Evolutionary conservation across 768 basidiomycete species (phyloP).

Genomic region (Candolleomyces aberdarensis): DNA sequence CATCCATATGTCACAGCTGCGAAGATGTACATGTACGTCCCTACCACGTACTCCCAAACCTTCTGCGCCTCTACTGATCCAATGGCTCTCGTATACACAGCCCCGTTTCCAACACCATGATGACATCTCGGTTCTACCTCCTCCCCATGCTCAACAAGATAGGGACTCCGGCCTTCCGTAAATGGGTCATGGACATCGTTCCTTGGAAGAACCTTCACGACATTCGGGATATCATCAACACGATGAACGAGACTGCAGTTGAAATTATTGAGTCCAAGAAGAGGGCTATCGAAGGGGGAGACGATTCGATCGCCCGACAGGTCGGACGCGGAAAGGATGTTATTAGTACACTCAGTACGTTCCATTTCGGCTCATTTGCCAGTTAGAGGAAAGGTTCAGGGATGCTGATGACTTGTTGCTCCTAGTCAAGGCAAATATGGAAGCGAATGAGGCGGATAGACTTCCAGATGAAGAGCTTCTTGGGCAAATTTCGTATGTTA

Average conservation of each 20-base stretch:
- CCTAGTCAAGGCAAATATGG: slow-evolving; percentile 39
- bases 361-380: background rate
- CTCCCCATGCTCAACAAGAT: slow-evolving; percentile 18
- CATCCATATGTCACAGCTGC: slow-evolving; percentile 26
- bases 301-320: slow-evolving; percentile 25
- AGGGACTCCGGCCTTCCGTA: slow-evolving; percentile 27
- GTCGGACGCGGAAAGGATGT: slow-evolving; percentile 43
- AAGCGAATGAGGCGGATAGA: slow-evolving; percentile 26
- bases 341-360: slow-evolving; percentile 43
- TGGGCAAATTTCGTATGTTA: slow-evolving; percentile 29
- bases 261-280: slow-evolving; percentile 38
- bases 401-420: background rate
- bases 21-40: slow-evolving; percentile 26
- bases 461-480: slow-evolving; percentile 35
- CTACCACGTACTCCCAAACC: background rate
- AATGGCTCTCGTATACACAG: slow-evolving; percentile 9
- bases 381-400: background rate
- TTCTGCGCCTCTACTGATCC: background rate
- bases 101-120: background rate
- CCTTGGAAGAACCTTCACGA: slow-evolving; percentile 26
- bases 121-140: slow-evolving; percentile 5
- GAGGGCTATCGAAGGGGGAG: slow-evolving; percentile 29
- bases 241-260: slow-evolving; percentile 33
- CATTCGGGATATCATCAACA: slow-evolving; percentile 28
- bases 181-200: slow-evolving; percentile 29